A percentile compares a stretch with the other conserved stretches of the same genome.
Conservation (phyloP, 164 flowering plant species). For the Amborella trichopoda region DNA sequence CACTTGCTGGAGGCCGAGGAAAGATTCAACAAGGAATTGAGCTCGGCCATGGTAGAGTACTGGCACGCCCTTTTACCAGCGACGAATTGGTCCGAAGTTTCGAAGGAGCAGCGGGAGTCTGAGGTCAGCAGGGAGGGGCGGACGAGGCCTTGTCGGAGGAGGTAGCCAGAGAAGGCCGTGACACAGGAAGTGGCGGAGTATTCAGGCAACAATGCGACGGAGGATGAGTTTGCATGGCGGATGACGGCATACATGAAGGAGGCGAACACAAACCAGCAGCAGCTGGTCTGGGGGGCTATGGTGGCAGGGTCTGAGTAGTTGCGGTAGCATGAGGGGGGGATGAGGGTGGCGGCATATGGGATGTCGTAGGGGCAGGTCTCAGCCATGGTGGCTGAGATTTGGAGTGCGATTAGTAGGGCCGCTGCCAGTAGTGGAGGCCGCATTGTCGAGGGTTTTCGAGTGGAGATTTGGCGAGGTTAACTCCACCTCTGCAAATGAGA, state of each 20-base stretch:
- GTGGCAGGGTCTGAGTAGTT: slow-evolving; percentile 5
- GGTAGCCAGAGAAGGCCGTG: slow-evolving; percentile 2
- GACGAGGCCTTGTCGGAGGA: slow-evolving; percentile 7
- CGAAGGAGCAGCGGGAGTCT: slow-evolving; percentile 9
- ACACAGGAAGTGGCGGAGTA: slow-evolving; percentile 7
- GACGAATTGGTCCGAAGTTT: slow-evolving; percentile 3
- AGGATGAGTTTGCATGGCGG: slow-evolving; percentile 6
- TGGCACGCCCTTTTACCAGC: slow-evolving; percentile 13
- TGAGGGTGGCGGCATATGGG: slow-evolving; percentile 2
- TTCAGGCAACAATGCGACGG: slow-evolving; percentile 8
- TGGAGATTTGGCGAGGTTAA: background rate
- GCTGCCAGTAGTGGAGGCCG: slow-evolving; percentile 1
- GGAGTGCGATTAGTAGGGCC: background rate
- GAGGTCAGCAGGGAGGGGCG: slow-evolving; percentile 3
- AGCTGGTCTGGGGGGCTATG: slow-evolving; percentile 5
- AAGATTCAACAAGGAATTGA: slow-evolving; percentile 6
- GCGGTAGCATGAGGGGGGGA: slow-evolving; percentile 9
- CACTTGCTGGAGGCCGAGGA: slow-evolving; percentile 1
- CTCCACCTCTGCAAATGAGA: too few relatives aligned
- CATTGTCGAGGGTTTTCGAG: background rate
- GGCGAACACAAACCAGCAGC: slow-evolving; percentile 10
- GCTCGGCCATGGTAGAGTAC: slow-evolving; percentile 7
- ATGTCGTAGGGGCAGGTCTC: slow-evolving; percentile 10
- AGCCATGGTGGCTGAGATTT: background rate
- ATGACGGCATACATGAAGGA: slow-evolving; percentile 8